Percentiles rank a stretch among this genome's conserved stretches.
Conservation (phyloP, 352 stramenopile genomes). For the Phytophthora niederhauseri region DNA sequence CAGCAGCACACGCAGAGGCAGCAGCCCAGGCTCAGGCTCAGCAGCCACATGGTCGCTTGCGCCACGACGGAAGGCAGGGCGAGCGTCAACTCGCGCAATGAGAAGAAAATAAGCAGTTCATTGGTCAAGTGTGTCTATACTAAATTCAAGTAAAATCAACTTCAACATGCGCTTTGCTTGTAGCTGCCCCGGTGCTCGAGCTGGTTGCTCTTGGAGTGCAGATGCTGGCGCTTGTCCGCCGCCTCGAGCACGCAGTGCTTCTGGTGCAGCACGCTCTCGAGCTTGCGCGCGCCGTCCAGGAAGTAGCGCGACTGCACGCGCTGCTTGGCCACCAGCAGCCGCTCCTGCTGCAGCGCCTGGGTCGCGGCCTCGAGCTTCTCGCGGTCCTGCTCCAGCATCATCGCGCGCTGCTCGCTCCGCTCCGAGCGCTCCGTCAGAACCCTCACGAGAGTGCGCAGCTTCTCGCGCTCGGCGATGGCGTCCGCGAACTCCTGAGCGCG, state of each 20-base stretch:
- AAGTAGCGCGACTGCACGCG: constrained; percentile 80
- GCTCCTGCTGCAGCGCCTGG: constrained; percentile 70
- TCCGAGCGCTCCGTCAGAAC: constrained; percentile 39
- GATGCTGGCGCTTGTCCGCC: constrained; percentile 14
- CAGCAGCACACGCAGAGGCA: constrained; percentile 39
- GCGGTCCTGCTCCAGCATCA: constrained; percentile 51
- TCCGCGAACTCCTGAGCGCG: constrained; percentile 42
- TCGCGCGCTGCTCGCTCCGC: constrained; percentile 37
- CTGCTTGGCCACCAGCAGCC: constrained; percentile 71
- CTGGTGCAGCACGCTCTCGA: constrained; percentile 66
- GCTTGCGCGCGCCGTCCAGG: constrained; percentile 66
- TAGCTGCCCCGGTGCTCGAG: constrained; percentile 14
- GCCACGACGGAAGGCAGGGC: not conserved
- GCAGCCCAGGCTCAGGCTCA: constrained; percentile 36
- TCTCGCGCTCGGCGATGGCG: constrained; percentile 46
- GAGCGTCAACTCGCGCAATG: constrained; percentile 14
- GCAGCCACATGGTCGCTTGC: constrained; percentile 28
- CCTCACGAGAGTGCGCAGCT: constrained; percentile 46
- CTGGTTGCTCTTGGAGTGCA: constrained; percentile 25
- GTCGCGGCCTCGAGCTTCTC: constrained; percentile 56
- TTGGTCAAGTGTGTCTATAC: constrained; percentile 34
- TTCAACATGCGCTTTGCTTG: constrained; percentile 17
- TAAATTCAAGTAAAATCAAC: constrained; percentile 34
- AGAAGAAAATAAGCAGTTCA: constrained; percentile 8
- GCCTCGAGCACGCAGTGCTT: constrained; percentile 45